Evolutionary conservation across 2,329 filamentous ascomycete genomes (phyloP), one percentile per base, ranked within the genome.

Genomic region (Sporothrix curviconia): DNA sequence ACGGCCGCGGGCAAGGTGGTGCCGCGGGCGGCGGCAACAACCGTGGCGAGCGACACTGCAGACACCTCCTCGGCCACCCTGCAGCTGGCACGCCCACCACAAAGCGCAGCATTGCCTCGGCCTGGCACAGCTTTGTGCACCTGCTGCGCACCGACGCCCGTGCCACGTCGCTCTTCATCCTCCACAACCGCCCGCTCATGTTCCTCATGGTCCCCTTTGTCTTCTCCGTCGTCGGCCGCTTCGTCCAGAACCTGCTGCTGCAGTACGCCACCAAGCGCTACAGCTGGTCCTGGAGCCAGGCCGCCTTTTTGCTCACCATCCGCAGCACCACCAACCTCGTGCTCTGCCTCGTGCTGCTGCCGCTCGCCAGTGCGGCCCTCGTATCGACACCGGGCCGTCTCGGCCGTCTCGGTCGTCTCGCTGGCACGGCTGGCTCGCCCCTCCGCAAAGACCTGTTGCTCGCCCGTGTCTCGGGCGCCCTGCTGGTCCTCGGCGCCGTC

Each of bases 241-340:
- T 67, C 44, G 66, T 69, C 24, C 66, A 69, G 50, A 69, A 72
- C 4, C 59, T 78, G 22, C 59, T 80, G 6, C 63, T 82, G 2
- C 81, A 83, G 63, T 82, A 82, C 63, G 71, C 78, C 55, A 77
- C 75, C 1, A 77, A 75, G 49, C 72, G 78, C 6, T 83, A 79
- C 64, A 53, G 67, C 30, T 77, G 79, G 72, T 72, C 71, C 7
- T 78, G 76, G 74, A 73, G 71, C 40, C 47, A 42, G 67, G 76
- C 76, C 12, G 72, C 76, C 0, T 72, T 74, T 22, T 56, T 78
- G 22, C 65, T 73, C 0, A 74, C 74, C 1, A 63, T 75, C 24
- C 69, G 71, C 8, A 72, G 69, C 40, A 61, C 70, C 3, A 66
- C 68, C 8, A 73, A 71, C 42, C 64, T 78, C 4, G 59, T 71